Evolutionary conservation across 352 stramenopile genomes (phyloP).

Genomic region (Phytopythium sindhum): DNA sequence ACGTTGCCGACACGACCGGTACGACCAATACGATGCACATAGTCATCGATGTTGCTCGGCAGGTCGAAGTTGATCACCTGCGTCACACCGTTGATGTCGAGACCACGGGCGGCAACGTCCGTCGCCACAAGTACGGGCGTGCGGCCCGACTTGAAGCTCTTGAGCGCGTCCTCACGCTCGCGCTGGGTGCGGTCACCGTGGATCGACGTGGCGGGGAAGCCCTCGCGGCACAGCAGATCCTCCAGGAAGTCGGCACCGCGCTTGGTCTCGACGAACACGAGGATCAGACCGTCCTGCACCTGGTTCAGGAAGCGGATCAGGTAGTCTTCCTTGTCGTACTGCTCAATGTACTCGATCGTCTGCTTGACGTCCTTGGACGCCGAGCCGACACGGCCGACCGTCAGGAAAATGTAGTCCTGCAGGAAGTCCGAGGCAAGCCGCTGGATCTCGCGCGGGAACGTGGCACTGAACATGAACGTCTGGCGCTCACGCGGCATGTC

Average conservation of each 20-base stretch:
- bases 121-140: slow-evolving; percentile 97
- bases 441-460: slow-evolving; percentile 98
- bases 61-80: slow-evolving; percentile 98
- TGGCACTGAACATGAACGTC: slow-evolving; percentile 99
- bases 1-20: slow-evolving; percentile 98
- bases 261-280: slow-evolving; percentile 99
- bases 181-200: slow-evolving; percentile 97
- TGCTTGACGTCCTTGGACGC: slow-evolving; percentile 98
- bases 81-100: slow-evolving; percentile 98
- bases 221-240: slow-evolving; percentile 91
- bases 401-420: slow-evolving; percentile 99
- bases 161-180: slow-evolving; percentile 92
- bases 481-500: slow-evolving; percentile 97
- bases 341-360: slow-evolving; percentile 95
- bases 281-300: slow-evolving; percentile 88
- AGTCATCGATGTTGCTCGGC: slow-evolving; percentile 98
- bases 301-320: slow-evolving; percentile 96
- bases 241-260: slow-evolving; percentile 95
- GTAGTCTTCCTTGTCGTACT: slow-evolving; percentile 96
- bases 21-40: slow-evolving; percentile 99
- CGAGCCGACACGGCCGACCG: slow-evolving; percentile 96
- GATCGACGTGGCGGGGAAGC: slow-evolving; percentile 93
- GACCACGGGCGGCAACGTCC: slow-evolving; percentile 96
- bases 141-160: slow-evolving; percentile 89
- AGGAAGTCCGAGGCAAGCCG: slow-evolving; percentile 97